Conservation (phyloP, 2,329 filamentous ascomycete genomes). For the Pseudogymnoascus pannorum region DNA sequence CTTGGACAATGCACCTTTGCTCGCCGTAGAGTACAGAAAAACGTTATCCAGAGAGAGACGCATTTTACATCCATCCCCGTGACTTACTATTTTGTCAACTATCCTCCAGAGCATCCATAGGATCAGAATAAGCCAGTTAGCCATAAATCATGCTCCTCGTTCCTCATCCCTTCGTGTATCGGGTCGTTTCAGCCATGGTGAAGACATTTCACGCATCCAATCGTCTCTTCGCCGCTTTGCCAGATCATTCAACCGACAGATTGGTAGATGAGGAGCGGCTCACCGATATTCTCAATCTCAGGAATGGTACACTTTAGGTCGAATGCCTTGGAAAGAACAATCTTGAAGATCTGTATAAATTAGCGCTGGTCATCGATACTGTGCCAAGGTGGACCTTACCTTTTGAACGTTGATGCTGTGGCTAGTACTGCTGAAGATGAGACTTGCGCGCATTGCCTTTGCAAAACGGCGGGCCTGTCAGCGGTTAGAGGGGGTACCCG, state of each 20-base stretch:
- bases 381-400: conserved; percentile 43
- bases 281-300: conserved; percentile 96
- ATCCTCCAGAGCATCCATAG: conserved; percentile 1
- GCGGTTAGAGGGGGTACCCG: neutral
- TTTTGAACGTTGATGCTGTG: conserved; percentile 99
- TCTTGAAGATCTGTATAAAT: conserved; percentile 87
- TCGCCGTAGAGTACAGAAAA: conserved; percentile 6
- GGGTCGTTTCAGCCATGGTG: neutral
- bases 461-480: conserved; percentile 86
- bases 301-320: conserved; percentile 98
- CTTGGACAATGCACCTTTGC: neutral
- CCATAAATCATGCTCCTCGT: conserved; percentile 6
- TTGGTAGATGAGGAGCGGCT: conserved; percentile 88
- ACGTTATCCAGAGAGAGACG: conserved; percentile 5
- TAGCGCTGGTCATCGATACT: neutral
- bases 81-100: conserved; percentile 5
- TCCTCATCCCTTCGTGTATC: conserved; percentile 4
- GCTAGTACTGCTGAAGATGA: conserved; percentile 98
- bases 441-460: conserved; percentile 93
- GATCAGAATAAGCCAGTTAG: neutral
- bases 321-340: conserved; percentile 96
- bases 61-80: conserved; percentile 4
- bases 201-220: conserved; percentile 1
- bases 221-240: neutral
- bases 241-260: conserved; percentile 32